Evolutionary conservation across 2,329 filamentous ascomycete genomes (phyloP), one percentile per base, ranked within the genome.

Genomic region (Curvularia hawaiiensis): DNA sequence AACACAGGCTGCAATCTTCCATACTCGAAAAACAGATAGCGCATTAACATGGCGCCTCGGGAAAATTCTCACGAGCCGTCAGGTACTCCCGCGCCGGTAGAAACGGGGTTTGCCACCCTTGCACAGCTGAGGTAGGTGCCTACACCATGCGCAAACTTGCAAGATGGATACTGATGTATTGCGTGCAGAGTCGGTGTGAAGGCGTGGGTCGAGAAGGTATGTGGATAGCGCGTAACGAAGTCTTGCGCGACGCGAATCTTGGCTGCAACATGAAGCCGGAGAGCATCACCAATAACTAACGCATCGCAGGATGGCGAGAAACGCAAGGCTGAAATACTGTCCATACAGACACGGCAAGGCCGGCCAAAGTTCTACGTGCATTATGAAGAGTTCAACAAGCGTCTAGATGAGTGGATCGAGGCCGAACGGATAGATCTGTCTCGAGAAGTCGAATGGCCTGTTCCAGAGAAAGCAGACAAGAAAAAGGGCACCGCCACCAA

Each of bases 321-420:
- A 60, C 89, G 95, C 68, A 92, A 95, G 79, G 95, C 95, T 68
- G 95, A 99, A 77, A 97, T 99, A 62, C 81, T 99, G n/a, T 95
- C 92, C 58, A 96, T 98, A 67, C 89, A 91, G 72, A 91, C 93
- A 58, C 90, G 91, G 22, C 96, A 96, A 77, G 94, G 91, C 70
- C 89, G 90, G 16, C 89, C 91, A 39, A 90, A 91, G 54, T 97
- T 94, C 73, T 97, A 97, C 77, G 96, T 96, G 70, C 96, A 98
- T 77, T 98, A 97, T 75, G 92, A 97, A 73, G 96, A 96, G 71
- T 98, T 97, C 85, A 98, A 98, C 79, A 98, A 98, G 69, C 86
- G 87, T 81, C 80, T 88, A 31, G 85, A 88, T 67, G 95, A 99
- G 82, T 99, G 95, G 95, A 88, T 99, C 10, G 84, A 90, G 1